These are phyloP conservation scores for Fomitopsis serialis DNA, from an alignment of 768 basidiomycete species.

Conservation along the genomic window DNA sequence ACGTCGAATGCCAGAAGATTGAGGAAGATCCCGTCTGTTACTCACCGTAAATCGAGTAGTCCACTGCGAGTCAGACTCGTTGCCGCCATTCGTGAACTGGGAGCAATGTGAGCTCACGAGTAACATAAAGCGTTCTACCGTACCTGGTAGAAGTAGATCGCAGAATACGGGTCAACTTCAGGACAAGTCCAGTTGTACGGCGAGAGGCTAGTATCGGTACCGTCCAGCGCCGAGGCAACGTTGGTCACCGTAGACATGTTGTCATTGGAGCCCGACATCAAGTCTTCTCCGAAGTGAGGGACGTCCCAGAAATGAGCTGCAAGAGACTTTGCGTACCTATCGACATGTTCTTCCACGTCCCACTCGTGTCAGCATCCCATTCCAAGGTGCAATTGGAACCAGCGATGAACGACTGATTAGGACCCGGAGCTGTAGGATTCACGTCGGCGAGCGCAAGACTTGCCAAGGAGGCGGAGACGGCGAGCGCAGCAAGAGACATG, in stretches of 20 bases:
- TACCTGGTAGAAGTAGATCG: constrained; percentile 38
- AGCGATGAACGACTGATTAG: constrained; percentile 29
- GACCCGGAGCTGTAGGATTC: constrained; percentile 32
- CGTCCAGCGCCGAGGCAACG: constrained; percentile 27
- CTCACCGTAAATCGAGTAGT: constrained; percentile 35
- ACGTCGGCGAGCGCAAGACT: constrained; percentile 16
- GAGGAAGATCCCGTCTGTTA: background rate
- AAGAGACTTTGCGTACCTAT: constrained; percentile 24
- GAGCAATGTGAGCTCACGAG: background rate
- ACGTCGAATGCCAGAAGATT: background rate
- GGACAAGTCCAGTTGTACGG: constrained; percentile 35
- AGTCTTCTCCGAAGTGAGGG: constrained; percentile 14
- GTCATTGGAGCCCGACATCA: constrained; percentile 35
- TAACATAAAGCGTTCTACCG: background rate
- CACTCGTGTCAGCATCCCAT: constrained; percentile 27
- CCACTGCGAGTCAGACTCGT: constrained; percentile 23
- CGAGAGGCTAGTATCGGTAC: constrained; percentile 24
- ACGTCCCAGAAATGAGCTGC: background rate
- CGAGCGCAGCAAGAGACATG: constrained; percentile 4
- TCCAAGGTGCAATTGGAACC: constrained; percentile 29
- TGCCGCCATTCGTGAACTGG: constrained; percentile 27
- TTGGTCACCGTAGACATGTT: constrained; percentile 28
- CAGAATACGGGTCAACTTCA: constrained; percentile 29
- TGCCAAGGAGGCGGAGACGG: constrained; percentile 4
- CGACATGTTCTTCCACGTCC: constrained; percentile 31